phyloP scores from a whole-genome alignment of 495 filamentous ascomycete genomes.

The Podospora anserina region DNA sequence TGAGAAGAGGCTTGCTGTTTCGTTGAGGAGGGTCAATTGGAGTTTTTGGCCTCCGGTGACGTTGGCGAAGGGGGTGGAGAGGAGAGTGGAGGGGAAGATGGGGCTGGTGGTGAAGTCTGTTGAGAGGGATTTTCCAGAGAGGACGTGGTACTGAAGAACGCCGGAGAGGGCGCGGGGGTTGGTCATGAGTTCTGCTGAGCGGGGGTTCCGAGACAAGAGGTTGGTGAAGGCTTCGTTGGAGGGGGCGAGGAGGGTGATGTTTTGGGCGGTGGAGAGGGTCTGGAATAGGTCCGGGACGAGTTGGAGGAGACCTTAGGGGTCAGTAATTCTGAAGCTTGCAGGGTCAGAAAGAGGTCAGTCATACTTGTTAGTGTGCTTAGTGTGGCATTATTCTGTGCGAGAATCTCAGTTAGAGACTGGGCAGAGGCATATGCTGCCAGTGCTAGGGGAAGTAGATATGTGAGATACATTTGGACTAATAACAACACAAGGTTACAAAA shows the following conservation, averaged over 20 bases:
- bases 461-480: constrained; percentile 19
- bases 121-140: constrained; percentile 46
- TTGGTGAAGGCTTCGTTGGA: constrained; percentile 54
- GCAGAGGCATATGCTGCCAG: constrained; percentile 27
- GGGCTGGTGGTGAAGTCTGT: constrained; percentile 41
- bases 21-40: constrained; percentile 20
- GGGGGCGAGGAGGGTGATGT: constrained; percentile 65
- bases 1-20: constrained; percentile 23
- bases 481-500: background rate
- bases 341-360: constrained; percentile 20
- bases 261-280: constrained; percentile 19
- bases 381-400: constrained; percentile 31
- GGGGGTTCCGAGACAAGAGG: constrained; percentile 34
- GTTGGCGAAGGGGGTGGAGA: constrained; percentile 45
- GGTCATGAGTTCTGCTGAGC: constrained; percentile 34
- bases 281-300: constrained; percentile 25
- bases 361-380: constrained; percentile 41
- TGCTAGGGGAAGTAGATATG: constrained; percentile 17
- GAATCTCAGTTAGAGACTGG: constrained; percentile 33
- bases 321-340: background rate
- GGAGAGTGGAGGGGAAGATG: constrained; percentile 50
- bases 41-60: constrained; percentile 42
- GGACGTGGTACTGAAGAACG: constrained; percentile 58
- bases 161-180: constrained; percentile 39
- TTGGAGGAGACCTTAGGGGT: constrained; percentile 16